Conservation (phyloP, 495 filamentous ascomycete species). For the Xylaria grammica region DNA sequence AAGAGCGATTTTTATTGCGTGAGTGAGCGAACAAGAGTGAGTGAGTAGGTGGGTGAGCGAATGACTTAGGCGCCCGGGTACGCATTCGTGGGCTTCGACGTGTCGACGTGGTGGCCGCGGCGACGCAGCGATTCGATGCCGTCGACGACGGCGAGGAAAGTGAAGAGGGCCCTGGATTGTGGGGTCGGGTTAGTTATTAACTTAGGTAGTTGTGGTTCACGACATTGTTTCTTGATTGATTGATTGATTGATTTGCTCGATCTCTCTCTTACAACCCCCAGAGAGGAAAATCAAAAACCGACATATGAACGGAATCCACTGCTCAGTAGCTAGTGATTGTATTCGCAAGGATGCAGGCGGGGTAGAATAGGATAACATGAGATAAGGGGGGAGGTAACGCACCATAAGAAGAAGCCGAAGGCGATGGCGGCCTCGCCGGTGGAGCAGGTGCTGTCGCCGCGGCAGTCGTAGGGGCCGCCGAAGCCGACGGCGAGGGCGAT, state of each 20-base stretch:
- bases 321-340: no score
- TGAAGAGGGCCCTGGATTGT: constrained; percentile 38
- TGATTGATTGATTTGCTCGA: no score
- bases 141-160: constrained; percentile 44
- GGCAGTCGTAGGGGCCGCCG: constrained; percentile 46
- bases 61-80: constrained; percentile 36
- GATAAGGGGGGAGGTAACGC: no score
- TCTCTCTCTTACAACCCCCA: background rate
- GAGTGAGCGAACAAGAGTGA: no score
- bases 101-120: constrained; percentile 35
- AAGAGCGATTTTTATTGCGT: background rate
- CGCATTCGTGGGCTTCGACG: constrained; percentile 31
- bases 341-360: background rate
- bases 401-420: constrained; percentile 54
- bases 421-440: constrained; percentile 49
- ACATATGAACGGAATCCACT: no score
- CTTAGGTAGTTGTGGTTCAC: no score
- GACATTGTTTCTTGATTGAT: no score
- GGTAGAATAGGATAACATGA: no score
- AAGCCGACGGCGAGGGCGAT: constrained; percentile 72
- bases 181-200: constrained; percentile 3
- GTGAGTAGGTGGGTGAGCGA: background rate
- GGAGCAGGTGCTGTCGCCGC: constrained; percentile 40
- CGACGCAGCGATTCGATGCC: constrained; percentile 41
- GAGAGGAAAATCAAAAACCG: background rate